phyloP scores from a whole-genome alignment of 1,139 yeast species.

The Pichia sp. region DNA sequence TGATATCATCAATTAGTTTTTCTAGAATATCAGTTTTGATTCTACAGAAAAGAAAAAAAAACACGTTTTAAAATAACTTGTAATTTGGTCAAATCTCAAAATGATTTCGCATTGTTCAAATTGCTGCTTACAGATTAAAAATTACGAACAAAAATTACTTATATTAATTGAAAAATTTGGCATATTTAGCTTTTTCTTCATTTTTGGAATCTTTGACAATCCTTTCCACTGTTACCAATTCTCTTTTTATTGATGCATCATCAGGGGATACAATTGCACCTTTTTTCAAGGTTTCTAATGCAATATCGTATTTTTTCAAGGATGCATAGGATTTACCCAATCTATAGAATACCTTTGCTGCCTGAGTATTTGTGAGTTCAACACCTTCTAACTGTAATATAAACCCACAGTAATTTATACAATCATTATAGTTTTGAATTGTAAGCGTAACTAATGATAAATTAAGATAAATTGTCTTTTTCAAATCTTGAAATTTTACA shows the following conservation, averaged over 20 bases:
- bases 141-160: not conserved
- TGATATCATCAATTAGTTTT: not conserved
- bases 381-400: constrained; percentile 43
- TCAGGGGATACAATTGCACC: constrained; percentile 43
- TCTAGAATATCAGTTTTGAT: not conserved
- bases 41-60: not conserved
- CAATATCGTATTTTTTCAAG: constrained; percentile 43
- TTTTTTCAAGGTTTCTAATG: constrained; percentile 38
- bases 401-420: constrained; percentile 49
- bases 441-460: constrained; percentile 49
- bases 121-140: not conserved
- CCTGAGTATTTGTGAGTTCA: constrained; percentile 35
- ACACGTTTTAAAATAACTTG: not conserved
- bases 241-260: constrained; percentile 45
- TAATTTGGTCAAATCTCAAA: not conserved
- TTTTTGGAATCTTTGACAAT: constrained; percentile 38
- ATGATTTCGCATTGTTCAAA: not conserved
- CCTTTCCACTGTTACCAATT: constrained; percentile 36
- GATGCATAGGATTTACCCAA: constrained; percentile 43
- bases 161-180: constrained; percentile 16
- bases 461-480: constrained; percentile 57
- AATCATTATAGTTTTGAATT: constrained; percentile 37
- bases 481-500: constrained; percentile 45
- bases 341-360: constrained; percentile 59
- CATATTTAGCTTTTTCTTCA: constrained; percentile 27